phyloP scores from a whole-genome alignment of 805 yeast species.

The Cyberlindnera misumaiensis region DNA sequence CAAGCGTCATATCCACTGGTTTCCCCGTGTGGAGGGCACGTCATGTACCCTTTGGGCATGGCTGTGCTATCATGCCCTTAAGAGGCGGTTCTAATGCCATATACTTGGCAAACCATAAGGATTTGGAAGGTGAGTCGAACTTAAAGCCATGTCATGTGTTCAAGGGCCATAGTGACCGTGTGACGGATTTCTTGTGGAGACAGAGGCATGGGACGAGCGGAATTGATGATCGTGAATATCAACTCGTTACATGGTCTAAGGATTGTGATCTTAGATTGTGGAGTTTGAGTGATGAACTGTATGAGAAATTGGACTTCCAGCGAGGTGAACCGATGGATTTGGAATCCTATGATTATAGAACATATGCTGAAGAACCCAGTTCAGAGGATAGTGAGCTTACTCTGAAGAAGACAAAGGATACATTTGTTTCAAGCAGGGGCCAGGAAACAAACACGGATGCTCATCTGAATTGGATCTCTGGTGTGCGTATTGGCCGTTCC shows the following conservation, averaged over 20 bases:
- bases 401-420: slow-evolving; percentile 31
- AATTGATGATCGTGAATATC: slow-evolving; percentile 73
- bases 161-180: slow-evolving; percentile 77
- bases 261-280: slow-evolving; percentile 82
- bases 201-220: slow-evolving; percentile 41
- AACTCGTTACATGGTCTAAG: slow-evolving; percentile 89
- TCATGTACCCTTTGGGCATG: slow-evolving; percentile 80
- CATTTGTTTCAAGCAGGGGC: slow-evolving; percentile 34
- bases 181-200: slow-evolving; percentile 88
- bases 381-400: slow-evolving; percentile 26
- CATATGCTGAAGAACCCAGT: slow-evolving; percentile 49
- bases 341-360: slow-evolving; percentile 34
- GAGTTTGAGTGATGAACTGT: slow-evolving; percentile 51
- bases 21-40: slow-evolving; percentile 90
- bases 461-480: slow-evolving; percentile 89
- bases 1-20: slow-evolving; percentile 55
- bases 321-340: slow-evolving; percentile 31
- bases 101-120: slow-evolving; percentile 26
- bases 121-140: slow-evolving; percentile 26
- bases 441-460: slow-evolving; percentile 36
- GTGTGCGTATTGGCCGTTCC: slow-evolving; percentile 56
- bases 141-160: slow-evolving; percentile 54
- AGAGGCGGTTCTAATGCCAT: slow-evolving; percentile 67
- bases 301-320: slow-evolving; percentile 39
- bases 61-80: slow-evolving; percentile 86